phyloP scores from a whole-genome alignment of 2,329 filamentous ascomycete species.

The Magnaporthiopsis poae region DNA sequence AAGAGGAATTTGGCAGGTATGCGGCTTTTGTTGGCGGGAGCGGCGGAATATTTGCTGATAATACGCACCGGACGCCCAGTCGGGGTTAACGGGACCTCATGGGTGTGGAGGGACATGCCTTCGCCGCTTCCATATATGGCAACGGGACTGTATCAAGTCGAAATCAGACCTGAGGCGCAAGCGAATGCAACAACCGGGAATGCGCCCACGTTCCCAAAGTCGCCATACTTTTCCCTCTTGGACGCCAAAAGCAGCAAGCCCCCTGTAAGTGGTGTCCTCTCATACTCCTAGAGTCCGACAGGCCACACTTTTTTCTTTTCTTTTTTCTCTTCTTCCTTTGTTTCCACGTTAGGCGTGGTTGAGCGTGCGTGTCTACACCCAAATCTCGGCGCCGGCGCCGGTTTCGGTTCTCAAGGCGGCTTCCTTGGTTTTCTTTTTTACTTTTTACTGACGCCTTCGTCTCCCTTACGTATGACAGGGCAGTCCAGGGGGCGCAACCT shows the following conservation, averaged over 20 bases:
- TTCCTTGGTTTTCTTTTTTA: neutral
- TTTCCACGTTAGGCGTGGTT: no score
- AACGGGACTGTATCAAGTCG: constrained; percentile 19
- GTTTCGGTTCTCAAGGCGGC: neutral
- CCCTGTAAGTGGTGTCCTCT: neutral
- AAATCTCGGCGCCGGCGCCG: neutral
- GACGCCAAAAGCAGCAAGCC: neutral
- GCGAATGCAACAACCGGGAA: neutral
- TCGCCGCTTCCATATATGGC: constrained; percentile 17
- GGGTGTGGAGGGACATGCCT: constrained; percentile 16
- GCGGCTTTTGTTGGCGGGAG: neutral
- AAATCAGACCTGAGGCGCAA: constrained; percentile 12
- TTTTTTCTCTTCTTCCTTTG: no score
- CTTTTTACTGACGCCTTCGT: no score
- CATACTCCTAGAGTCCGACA: no score
- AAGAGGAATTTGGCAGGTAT: constrained; percentile 18
- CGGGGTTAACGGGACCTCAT: constrained; percentile 14
- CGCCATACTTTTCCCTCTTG: neutral
- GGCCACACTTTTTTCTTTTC: no score
- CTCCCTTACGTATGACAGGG: neutral
- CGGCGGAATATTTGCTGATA: neutral
- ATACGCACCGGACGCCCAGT: constrained; percentile 1
- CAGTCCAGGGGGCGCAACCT: neutral
- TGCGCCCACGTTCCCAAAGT: neutral
- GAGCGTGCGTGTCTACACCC: no score